phyloP scores from a whole-genome alignment of 305 asterid species.

The Andrographis paniculata region DNA sequence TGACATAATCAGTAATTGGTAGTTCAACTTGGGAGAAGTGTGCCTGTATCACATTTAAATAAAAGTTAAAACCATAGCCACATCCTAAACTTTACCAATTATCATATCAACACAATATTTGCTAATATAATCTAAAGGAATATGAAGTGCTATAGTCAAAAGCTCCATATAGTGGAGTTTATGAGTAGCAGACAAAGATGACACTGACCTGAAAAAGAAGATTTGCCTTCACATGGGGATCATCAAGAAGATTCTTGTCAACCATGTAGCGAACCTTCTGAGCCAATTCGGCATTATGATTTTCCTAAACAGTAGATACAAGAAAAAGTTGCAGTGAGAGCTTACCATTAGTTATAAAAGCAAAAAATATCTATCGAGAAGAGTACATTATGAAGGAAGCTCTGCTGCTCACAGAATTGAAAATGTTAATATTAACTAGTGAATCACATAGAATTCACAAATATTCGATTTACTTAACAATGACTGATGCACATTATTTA shows the following conservation, averaged over 20 bases:
- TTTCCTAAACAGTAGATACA: constrained; percentile 49
- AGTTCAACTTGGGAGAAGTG: constrained; percentile 83
- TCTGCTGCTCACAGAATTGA: background rate
- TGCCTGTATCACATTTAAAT: constrained; percentile 52
- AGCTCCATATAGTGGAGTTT: constrained; percentile 8
- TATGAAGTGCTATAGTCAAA: constrained; percentile 7
- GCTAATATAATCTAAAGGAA: constrained; percentile 6
- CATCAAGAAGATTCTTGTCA: constrained; percentile 84
- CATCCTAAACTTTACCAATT: constrained; percentile 7
- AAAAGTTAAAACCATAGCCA: constrained; percentile 13
- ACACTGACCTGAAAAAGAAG: constrained; percentile 81
- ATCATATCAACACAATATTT: background rate
- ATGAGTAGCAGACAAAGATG: constrained; percentile 15
- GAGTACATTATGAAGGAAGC: background rate
- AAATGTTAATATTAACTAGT: background rate
- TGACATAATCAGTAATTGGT: constrained; percentile 83
- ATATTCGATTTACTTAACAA: too few species aligned
- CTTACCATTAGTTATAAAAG: background rate
- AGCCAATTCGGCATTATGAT: constrained; percentile 68
- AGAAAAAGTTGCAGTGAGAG: constrained; percentile 5
- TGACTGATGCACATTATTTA: too few species aligned
- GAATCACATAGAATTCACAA: background rate
- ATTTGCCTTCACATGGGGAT: constrained; percentile 97
- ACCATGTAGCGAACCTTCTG: constrained; percentile 66
- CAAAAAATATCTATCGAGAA: background rate